Evolutionary conservation across 768 basidiomycete species (phyloP), one percentile per base, ranked within the genome.

Genomic region (Collybiopsis luxurians): DNA sequence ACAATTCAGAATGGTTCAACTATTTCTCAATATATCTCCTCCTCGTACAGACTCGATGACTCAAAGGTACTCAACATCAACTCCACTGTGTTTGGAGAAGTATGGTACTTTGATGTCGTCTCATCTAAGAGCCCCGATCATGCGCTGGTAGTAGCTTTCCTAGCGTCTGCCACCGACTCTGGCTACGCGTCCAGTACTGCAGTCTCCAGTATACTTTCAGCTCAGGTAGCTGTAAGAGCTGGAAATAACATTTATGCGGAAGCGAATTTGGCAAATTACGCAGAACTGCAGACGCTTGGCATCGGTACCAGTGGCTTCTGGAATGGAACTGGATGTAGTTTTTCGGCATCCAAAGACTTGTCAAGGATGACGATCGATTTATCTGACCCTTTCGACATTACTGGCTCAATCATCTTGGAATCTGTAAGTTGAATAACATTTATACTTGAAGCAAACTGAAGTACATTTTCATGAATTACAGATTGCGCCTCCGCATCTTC

Each of bases 51-150:
- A 0, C 39, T 61, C 1, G 62, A 61, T 26, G 63, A 40, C 0
- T 58, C 60, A 12, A 61, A 61, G 45, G 10, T 47, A 24, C 26
- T 48, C 1, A 60, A 58, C 2, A 56, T 63, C 27, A 63, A 63
- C 38, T 51, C 21, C 2, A 55, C 60, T 6, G 47, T 49, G 15
- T 61, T 58, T 28, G 44, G 44, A 45, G 63, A 63, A 34, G 57
- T 60, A 54, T 63, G 63, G 63, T 63, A 61, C 53, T 64, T 62
- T 21, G 61, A 64, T 44, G 59, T 54, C 17, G 61, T 62, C 15
- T 60, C 63, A 31, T 24, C 31, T 40, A 56, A 62, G 21, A 24
- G 44, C n/a, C 53, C 59, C n/a, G 30, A 40, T 15, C 23, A 40
- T 44, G 61, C 61, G 2, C 55, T 63, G 7, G 57, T 59, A 36